Percentiles rank a stretch among this genome's conserved stretches.
phyloP scores from a whole-genome alignment of 495 filamentous ascomycete genomes.

The Cercophora scortea region DNA sequence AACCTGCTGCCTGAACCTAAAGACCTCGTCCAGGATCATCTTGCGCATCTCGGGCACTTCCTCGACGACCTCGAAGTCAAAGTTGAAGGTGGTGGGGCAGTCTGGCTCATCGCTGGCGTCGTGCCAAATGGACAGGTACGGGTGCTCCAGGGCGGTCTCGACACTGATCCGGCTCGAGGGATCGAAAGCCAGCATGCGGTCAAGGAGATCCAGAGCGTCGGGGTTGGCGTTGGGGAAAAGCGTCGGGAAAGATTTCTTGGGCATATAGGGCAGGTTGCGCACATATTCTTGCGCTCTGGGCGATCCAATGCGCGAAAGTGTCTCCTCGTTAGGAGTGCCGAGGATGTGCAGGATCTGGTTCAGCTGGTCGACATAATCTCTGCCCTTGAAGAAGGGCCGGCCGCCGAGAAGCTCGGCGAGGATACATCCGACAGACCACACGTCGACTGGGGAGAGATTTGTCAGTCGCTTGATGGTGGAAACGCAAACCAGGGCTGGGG shows the following conservation, averaged over 20 bases:
- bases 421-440: constrained; percentile 98
- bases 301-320: constrained; percentile 86
- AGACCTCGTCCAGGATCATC: constrained; percentile 94
- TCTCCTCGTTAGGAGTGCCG: constrained; percentile 93
- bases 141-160: constrained; percentile 89
- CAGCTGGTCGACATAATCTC: constrained; percentile 97
- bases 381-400: constrained; percentile 97
- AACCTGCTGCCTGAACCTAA: constrained; percentile 69
- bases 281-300: constrained; percentile 97
- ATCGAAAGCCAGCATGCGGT: constrained; percentile 96
- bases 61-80: constrained; percentile 93
- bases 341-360: constrained; percentile 99
- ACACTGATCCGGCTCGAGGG: constrained; percentile 85
- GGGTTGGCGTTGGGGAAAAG: constrained; percentile 95
- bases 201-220: constrained; percentile 88
- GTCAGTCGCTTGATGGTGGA: background rate
- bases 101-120: constrained; percentile 91
- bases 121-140: constrained; percentile 96
- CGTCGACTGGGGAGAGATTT: constrained; percentile 61
- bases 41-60: constrained; percentile 88
- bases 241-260: constrained; percentile 77
- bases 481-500: background rate
- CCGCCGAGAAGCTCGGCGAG: constrained; percentile 93
- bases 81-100: constrained; percentile 92
- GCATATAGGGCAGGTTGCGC: constrained; percentile 93